These are phyloP conservation scores for Ogataea pilisensis DNA, from an alignment of 805 yeast species.

Conservation along the genomic window DNA sequence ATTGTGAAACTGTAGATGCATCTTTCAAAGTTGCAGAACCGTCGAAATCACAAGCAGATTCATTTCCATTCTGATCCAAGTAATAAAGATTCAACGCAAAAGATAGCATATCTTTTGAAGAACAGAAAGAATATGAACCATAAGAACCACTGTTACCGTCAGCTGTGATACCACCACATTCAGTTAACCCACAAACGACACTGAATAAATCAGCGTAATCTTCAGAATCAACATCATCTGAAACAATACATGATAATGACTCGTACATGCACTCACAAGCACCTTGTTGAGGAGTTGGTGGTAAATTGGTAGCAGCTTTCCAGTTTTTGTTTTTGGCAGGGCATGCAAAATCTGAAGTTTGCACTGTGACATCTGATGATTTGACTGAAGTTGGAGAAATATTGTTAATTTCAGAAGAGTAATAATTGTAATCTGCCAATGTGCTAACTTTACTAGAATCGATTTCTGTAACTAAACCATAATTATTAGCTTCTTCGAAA, in stretches of 20 bases:
- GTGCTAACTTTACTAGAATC: conserved; percentile 49
- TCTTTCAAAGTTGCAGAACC: conserved; percentile 58
- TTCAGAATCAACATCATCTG: conserved; percentile 45
- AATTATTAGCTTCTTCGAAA: conserved; percentile 69
- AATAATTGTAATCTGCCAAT: conserved; percentile 58
- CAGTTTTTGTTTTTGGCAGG: conserved; percentile 56
- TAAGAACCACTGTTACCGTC: conserved; percentile 64
- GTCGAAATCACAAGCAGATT: conserved; percentile 61
- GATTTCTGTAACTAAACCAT: conserved; percentile 63
- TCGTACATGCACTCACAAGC: conserved; percentile 61
- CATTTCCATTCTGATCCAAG: conserved; percentile 36
- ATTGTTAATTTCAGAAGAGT: conserved; percentile 51
- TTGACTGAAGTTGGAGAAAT: conserved; percentile 51
- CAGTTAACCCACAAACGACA: conserved; percentile 48
- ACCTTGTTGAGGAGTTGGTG: conserved; percentile 71
- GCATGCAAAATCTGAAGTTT: conserved; percentile 49
- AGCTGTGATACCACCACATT: conserved; percentile 58
- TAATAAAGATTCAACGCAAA: conserved; percentile 66
- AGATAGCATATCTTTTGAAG: conserved; percentile 58
- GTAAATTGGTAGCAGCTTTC: conserved; percentile 64
- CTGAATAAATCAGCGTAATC: conserved; percentile 60
- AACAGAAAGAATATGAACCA: conserved; percentile 73
- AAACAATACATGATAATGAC: conserved; percentile 58
- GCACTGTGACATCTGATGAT: conserved; percentile 35
- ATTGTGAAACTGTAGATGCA: conserved; percentile 48